Evolutionary conservation across 768 basidiomycete species (phyloP).

Genomic region (Pulveroboletus sp.): DNA sequence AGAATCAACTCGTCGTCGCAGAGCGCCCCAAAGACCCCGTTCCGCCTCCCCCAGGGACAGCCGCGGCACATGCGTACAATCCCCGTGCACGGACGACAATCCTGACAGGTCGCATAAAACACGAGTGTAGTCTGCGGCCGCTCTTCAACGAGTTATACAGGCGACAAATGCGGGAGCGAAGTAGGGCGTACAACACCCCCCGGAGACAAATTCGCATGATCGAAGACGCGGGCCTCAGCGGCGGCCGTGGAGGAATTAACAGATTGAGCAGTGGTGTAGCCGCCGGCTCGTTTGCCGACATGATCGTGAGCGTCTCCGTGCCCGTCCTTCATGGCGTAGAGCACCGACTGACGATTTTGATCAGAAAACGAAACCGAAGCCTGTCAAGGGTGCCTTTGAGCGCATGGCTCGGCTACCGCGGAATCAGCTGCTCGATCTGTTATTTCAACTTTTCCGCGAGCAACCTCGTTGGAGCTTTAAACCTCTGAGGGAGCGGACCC

Average conservation of each 20-base stretch:
- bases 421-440: slow-evolving; percentile 79
- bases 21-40: slow-evolving; percentile 68
- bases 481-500: slow-evolving; percentile 68
- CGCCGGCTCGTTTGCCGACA: slow-evolving; percentile 54
- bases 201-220: slow-evolving; percentile 65
- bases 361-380: slow-evolving; percentile 63
- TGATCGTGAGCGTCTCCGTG: slow-evolving; percentile 49
- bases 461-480: slow-evolving; percentile 80
- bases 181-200: slow-evolving; percentile 62
- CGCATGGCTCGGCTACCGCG: slow-evolving; percentile 89
- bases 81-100: slow-evolving; percentile 71
- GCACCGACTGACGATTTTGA: slow-evolving; percentile 6
- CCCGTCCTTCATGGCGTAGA: not conserved
- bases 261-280: slow-evolving; percentile 73
- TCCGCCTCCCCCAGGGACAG: slow-evolving; percentile 36
- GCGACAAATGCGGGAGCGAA: slow-evolving; percentile 66
- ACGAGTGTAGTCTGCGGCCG: slow-evolving; percentile 72
- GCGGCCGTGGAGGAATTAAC: slow-evolving; percentile 71
- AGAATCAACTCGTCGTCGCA: slow-evolving; percentile 82
- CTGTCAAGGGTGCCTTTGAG: slow-evolving; percentile 68
- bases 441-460: slow-evolving; percentile 76
- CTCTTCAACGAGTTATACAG: slow-evolving; percentile 63
- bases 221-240: slow-evolving; percentile 63
- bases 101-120: slow-evolving; percentile 73
- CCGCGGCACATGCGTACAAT: slow-evolving; percentile 39